Conservation (phyloP, 306 rosid species). For the Boehmeria nivea region DNA sequence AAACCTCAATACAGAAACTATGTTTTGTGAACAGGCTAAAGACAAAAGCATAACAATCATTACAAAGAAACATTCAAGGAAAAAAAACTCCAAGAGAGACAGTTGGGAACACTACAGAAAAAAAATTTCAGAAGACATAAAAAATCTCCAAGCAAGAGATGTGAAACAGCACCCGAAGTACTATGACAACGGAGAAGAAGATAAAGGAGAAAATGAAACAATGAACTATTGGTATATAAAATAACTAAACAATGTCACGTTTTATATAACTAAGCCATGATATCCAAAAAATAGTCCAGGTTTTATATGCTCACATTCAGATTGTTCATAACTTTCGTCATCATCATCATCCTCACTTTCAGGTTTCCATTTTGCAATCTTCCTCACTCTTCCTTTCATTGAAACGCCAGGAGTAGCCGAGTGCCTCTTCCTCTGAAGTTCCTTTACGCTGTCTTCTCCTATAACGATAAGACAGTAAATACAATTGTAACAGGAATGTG, state of each 20-base stretch:
- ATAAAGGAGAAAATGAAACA: too few species aligned
- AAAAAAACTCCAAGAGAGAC: too few species aligned
- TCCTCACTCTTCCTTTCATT: conserved; percentile 86
- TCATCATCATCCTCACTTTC: conserved; percentile 73
- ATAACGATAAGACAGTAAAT: conserved; percentile 14
- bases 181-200: too few species aligned
- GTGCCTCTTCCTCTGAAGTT: conserved; percentile 95
- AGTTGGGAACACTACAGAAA: too few species aligned
- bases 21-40: too few species aligned
- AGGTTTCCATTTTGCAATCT: conserved; percentile 79
- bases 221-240: not conserved
- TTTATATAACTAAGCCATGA: not conserved
- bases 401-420: conserved; percentile 85
- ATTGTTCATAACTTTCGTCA: conserved; percentile 81
- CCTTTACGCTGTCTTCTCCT: conserved; percentile 94
- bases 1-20: too few species aligned
- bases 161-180: too few species aligned
- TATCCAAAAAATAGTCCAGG: conserved; percentile 9
- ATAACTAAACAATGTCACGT: too few species aligned
- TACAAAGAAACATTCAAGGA: too few species aligned
- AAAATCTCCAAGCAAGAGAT: too few species aligned
- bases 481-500: conserved; percentile 18
- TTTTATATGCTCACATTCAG: conserved; percentile 61
- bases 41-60: too few species aligned
- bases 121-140: too few species aligned